phyloP scores from a whole-genome alignment of 768 basidiomycete species.

The Lactarius hatsudake region DNA sequence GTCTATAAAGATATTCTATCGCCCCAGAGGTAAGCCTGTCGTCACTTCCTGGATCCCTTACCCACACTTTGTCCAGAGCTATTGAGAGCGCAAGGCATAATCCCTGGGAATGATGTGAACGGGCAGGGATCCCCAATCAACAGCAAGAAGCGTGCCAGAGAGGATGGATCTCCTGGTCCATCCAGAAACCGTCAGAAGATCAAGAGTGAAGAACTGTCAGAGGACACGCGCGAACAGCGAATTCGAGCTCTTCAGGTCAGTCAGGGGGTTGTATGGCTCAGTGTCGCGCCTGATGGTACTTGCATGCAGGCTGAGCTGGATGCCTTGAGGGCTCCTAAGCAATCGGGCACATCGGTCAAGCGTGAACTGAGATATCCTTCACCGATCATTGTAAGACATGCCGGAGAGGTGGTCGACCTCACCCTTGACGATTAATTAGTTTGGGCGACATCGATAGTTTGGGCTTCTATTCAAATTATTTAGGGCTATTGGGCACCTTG shows the following conservation, averaged over 20 bases:
- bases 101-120: background rate
- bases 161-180: slow-evolving; percentile 2
- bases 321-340: background rate
- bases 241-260: slow-evolving; percentile 20
- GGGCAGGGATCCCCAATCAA: background rate
- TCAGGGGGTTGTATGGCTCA: too few relatives aligned
- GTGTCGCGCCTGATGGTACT: background rate
- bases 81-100: slow-evolving; percentile 18
- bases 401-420: slow-evolving; percentile 16
- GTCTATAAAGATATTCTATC: slow-evolving; percentile 17
- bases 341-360: slow-evolving; percentile 8
- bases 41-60: background rate
- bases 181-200: background rate
- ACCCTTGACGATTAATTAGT: slow-evolving; percentile 17
- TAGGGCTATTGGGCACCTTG: background rate
- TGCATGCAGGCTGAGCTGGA: slow-evolving; percentile 11
- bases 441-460: background rate
- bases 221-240: background rate
- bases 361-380: slow-evolving; percentile 2
- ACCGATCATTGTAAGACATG: background rate
- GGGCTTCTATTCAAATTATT: background rate
- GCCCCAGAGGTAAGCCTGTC: slow-evolving; percentile 12
- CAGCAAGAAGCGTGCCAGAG: slow-evolving; percentile 7
- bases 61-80: slow-evolving; percentile 6
- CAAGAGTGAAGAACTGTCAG: background rate